These are phyloP conservation scores for Cutaneotrichosporon arboriforme DNA, from an alignment of 1,284 basidiomycete genomes.

Conservation along the genomic window DNA sequence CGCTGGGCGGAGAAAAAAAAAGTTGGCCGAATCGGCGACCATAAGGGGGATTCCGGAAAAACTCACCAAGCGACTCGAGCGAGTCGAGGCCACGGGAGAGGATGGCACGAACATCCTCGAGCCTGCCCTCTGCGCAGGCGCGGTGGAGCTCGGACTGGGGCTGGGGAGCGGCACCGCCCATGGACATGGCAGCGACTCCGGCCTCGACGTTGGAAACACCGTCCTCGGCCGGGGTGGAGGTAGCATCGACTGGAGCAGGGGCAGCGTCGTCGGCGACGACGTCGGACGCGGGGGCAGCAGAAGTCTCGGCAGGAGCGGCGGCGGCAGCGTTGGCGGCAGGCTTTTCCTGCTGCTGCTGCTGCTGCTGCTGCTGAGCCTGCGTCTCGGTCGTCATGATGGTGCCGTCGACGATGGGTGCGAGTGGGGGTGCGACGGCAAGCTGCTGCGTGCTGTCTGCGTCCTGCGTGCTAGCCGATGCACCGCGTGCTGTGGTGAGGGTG, in stretches of 20 bases:
- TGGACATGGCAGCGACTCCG: slow-evolving; percentile 11
- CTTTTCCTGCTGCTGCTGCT: too few relatives aligned
- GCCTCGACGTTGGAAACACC: slow-evolving; percentile 12
- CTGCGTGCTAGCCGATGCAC: background rate
- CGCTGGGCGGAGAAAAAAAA: slow-evolving; percentile 1
- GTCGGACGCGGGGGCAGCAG: background rate
- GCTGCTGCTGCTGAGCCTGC: background rate
- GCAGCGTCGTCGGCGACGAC: background rate
- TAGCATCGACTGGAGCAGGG: background rate
- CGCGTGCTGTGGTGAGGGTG: background rate
- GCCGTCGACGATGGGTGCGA: background rate
- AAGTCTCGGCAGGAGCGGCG: background rate
- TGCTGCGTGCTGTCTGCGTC: background rate
- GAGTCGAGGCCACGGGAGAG: slow-evolving; percentile 33
- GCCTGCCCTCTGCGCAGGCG: slow-evolving; percentile 38
- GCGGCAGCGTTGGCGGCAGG: background rate
- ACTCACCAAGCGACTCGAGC: slow-evolving; percentile 44
- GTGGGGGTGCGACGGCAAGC: background rate
- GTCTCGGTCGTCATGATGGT: slow-evolving; percentile 7
- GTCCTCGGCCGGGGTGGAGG: slow-evolving; percentile 7
- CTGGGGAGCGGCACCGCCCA: slow-evolving; percentile 4
- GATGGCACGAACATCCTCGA: slow-evolving; percentile 38
- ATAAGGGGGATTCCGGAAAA: background rate
- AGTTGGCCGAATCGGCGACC: background rate
- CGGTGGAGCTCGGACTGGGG: slow-evolving; percentile 31